Conservation (phyloP, 768 basidiomycete species). For the Scleroderma bovista region DNA sequence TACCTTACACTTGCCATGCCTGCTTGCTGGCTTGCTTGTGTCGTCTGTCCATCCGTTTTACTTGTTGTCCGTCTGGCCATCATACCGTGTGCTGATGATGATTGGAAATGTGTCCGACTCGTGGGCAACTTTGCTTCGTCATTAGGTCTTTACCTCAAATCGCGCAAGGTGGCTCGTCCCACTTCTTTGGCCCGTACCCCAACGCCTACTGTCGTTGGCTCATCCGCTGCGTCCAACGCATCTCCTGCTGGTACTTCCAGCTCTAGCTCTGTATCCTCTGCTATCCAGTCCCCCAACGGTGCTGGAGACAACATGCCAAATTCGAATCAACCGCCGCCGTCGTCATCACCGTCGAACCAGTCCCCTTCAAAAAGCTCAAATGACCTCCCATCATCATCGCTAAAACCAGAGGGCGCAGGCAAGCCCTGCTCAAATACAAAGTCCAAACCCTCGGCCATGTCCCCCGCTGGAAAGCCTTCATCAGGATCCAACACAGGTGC, state of each 20-base stretch:
- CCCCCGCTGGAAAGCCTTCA: constrained; percentile 11
- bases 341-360: constrained; percentile 16
- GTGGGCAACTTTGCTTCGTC: constrained; percentile 29
- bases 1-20: constrained; percentile 7
- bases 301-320: constrained; percentile 32
- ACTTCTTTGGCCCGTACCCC: constrained; percentile 45
- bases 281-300: constrained; percentile 29
- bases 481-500: constrained; percentile 17
- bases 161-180: constrained; percentile 70
- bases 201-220: constrained; percentile 26
- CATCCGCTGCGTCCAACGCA: constrained; percentile 20
- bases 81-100: constrained; percentile 25
- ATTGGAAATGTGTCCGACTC: constrained; percentile 36
- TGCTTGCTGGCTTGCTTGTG: constrained; percentile 2
- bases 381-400: constrained; percentile 22
- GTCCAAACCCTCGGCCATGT: constrained; percentile 24
- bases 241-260: not conserved
- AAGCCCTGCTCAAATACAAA: constrained; percentile 22
- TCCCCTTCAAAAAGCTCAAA: constrained; percentile 18
- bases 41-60: not conserved
- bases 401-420: constrained; percentile 20
- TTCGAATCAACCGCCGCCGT: constrained; percentile 28
- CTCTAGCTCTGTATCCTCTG: constrained; percentile 2
- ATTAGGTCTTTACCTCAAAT: constrained; percentile 82
- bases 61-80: constrained; percentile 29